Evolutionary conservation across 2,329 filamentous ascomycete genomes (phyloP).

Genomic region (Aspergillus amoenus): DNA sequence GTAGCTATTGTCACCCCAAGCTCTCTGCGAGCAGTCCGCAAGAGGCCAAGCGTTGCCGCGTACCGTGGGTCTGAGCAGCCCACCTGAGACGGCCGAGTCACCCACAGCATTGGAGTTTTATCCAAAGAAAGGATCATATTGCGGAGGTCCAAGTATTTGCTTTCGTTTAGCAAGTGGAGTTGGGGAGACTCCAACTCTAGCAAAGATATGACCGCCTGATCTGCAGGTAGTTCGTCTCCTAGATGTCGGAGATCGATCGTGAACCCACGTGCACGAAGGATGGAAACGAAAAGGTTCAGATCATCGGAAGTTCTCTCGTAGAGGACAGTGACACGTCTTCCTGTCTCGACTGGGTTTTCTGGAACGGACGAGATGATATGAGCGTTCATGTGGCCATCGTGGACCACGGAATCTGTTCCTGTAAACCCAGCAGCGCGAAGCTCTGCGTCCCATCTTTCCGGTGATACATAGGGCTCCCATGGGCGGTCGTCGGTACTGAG

Average conservation of each 20-base stretch:
- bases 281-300: neutral
- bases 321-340: neutral
- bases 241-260: neutral
- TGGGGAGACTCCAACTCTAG: neutral
- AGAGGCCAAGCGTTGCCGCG: slow-evolving; percentile 27
- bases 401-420: slow-evolving; percentile 10
- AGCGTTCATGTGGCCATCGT: slow-evolving; percentile 14
- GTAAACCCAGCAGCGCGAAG: slow-evolving; percentile 21
- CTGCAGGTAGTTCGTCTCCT: neutral
- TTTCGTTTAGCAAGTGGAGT: neutral
- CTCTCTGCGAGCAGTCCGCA: slow-evolving; percentile 31
- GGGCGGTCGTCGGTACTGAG: slow-evolving; percentile 20
- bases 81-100: slow-evolving; percentile 24
- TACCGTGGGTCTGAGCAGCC: slow-evolving; percentile 29
- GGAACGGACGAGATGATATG: slow-evolving; percentile 9
- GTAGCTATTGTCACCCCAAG: slow-evolving; percentile 4
- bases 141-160: neutral
- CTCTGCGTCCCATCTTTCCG: slow-evolving; percentile 19
- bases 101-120: slow-evolving; percentile 27
- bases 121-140: neutral
- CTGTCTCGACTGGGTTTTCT: neutral
- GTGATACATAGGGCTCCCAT: slow-evolving; percentile 19
- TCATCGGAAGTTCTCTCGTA: neutral
- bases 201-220: neutral
- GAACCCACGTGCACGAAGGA: neutral